Base-by-base conservation (phyloP, 768 basidiomycete species). In the Leccinellum rugosiceps region DNA sequence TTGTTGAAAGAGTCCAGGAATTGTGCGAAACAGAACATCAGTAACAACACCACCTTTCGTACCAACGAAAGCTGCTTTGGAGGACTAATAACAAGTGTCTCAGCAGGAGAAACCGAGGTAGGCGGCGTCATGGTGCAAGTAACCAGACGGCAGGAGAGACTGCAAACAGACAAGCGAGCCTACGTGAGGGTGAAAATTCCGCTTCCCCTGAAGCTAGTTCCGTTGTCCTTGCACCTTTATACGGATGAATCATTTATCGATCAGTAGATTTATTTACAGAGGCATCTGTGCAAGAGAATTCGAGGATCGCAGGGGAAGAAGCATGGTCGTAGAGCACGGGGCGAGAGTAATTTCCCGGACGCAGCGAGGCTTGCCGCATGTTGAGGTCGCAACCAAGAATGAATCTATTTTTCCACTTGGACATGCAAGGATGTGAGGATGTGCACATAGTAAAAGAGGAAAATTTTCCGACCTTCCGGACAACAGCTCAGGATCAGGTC, bases 1-100 rank as follows among this genome's bases (percentile, higher is more conserved):
- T 75, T 76, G 59, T 74, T 76, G 67, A 80, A 76, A n/a, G 74
- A 62, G 35, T 80, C 80, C 52, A 79, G 61, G 58, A 77, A 79
- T 45, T 76, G 71, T 10, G 77, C 74, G 19, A 72, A 66, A 61
- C 76, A 79, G 43, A 80, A 73, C 10, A 78, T 56, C 11, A 62
- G 25, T 1, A 81, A 65, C 14, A 80, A 58, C 19, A 68, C 23
- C 1, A 51, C 49, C 63, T 69, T 76, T 54, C 63, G 68, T 43
- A 57, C 44, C 45, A 49, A 59, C 31, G 68, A 73, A 52, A 72
- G 58, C 21, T 2, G 50, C 21, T 56, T 57, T 26, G 54, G 46
- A 1, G 19, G 43, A 32, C 41, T 34, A 44, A 63, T 55, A 28
- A 46, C 35, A 31, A 49, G n/a, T 6, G 48, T 60, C 28, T 54